A percentile compares a stretch with the other conserved stretches of the same genome.
Evolutionary conservation across 768 basidiomycete species (phyloP).

Genomic region (Scleroderma citrinum): DNA sequence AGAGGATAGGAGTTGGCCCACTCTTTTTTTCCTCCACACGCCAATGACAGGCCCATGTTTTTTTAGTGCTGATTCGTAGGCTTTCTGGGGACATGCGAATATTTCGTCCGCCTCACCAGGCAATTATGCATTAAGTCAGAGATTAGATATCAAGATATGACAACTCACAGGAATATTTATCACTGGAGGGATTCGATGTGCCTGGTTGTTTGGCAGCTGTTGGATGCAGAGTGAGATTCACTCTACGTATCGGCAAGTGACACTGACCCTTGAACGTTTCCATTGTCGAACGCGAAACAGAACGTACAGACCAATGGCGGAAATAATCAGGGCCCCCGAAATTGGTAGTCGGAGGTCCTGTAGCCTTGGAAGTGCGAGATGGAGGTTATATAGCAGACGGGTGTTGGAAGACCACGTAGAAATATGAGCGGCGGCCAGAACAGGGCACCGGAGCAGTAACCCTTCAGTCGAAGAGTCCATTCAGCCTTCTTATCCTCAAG

Average conservation of each 20-base stretch:
- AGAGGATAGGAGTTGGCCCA: slow-evolving; percentile 3
- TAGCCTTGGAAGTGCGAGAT: no score
- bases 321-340: not conserved
- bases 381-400: no score
- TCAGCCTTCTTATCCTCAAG: no score
- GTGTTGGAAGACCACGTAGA: no score
- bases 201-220: not conserved
- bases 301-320: not conserved
- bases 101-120: slow-evolving; percentile 15
- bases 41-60: slow-evolving; percentile 27
- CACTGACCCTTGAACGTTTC: not conserved
- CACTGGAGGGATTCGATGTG: not conserved
- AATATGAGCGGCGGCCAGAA: no score
- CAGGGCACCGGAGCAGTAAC: no score
- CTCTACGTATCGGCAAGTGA: not conserved
- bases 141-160: not conserved
- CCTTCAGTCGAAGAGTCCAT: no score
- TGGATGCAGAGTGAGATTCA: not conserved
- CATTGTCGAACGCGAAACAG: not conserved
- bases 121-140: not conserved
- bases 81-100: slow-evolving; percentile 24
- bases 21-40: slow-evolving; percentile 25
- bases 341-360: no score
- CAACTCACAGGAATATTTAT: not conserved
- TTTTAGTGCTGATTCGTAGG: slow-evolving; percentile 27